Evolutionary conservation across 768 basidiomycete genomes (phyloP), one percentile per base, ranked within the genome.

Genomic region (Galerina sulciceps): DNA sequence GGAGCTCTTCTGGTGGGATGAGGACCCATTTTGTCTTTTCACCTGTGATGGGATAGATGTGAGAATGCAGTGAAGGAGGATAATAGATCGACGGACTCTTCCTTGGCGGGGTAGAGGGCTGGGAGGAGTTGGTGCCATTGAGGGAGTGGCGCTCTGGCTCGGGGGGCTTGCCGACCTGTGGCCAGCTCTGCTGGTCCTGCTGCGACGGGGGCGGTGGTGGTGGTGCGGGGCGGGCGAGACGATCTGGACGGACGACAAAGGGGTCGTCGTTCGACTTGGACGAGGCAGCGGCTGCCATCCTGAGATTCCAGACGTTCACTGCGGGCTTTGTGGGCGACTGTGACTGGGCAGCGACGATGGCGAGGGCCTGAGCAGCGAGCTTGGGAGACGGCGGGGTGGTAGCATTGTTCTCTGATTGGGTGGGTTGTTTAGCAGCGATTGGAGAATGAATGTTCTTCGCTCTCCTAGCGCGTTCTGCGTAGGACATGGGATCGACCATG

Each of bases 391-490:
- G 23, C 22, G 56, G 23, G 1, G 26, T 4, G 53, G 3, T 18
- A 15, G 8, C 26, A 13, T 46, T 9, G 45, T 20, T 8, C 23
- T 2, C 46, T 17, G 46, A 47, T 10, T 57, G 60, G 36, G 62
- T 49, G 13, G 36, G 59, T 26, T 52, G 41, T n/a, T 57, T 57
- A 38, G 71, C 17, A 18, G 17, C 60, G 63, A 65, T 69, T 22
- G 69, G 65, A 34, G 71, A 67, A 45, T 63, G 72, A 55, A 74
- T 71, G 73, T 31, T 31, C 26, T 31, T 31, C 2, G 80, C 80
- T 65, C 77, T 81, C 72, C 78, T 82, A 58, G 80, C 83, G 44
- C 78, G 79, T 49, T 85, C 78, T 37, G 83, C 84, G 62, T 88
- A 89, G 26, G 87, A 88, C 48, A 85, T 77, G 67, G 66, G 35